Conservation (phyloP, 2,329 filamentous ascomycete genomes). For the Aspergillus niger region DNA sequence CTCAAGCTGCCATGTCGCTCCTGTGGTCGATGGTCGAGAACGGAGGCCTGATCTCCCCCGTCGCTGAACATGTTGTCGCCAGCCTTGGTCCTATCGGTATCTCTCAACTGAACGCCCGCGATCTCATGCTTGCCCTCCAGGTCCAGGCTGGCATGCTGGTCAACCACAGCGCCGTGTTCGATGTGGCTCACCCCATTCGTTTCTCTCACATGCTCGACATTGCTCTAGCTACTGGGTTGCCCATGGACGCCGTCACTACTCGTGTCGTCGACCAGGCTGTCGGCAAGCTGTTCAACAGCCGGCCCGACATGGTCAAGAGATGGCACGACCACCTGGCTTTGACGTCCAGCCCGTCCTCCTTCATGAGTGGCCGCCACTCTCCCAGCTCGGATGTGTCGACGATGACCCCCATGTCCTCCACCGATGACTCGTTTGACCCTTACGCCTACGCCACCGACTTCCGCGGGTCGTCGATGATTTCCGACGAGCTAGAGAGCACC, state of each 20-base stretch:
- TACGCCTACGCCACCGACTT: conserved; percentile 90
- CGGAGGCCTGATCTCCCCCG: conserved; percentile 60
- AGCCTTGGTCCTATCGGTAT: conserved; percentile 63
- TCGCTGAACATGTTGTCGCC: conserved; percentile 63
- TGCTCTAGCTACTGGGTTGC: conserved; percentile 54
- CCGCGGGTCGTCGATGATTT: conserved; percentile 87
- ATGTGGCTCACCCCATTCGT: conserved; percentile 60
- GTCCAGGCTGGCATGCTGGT: conserved; percentile 57
- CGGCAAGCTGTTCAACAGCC: conserved; percentile 51
- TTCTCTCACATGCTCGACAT: conserved; percentile 65
- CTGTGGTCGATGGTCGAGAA: conserved; percentile 68
- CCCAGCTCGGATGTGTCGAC: conserved; percentile 50
- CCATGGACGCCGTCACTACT: conserved; percentile 58
- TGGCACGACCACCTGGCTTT: conserved; percentile 59
- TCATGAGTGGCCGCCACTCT: conserved; percentile 41
- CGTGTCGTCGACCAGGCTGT: conserved; percentile 61
- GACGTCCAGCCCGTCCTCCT: conserved; percentile 52
- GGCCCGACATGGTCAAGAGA: conserved; percentile 51
- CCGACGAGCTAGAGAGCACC: conserved; percentile 81
- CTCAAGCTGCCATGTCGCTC: conserved; percentile 60
- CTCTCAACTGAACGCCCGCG: conserved; percentile 53
- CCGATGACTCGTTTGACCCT: conserved; percentile 85
- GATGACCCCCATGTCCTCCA: conserved; percentile 61
- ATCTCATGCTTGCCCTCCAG: conserved; percentile 62
- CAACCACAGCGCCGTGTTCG: conserved; percentile 46